Base-by-base conservation (phyloP, 148 eudicot species). In the Spergularia bocconei region DNA sequence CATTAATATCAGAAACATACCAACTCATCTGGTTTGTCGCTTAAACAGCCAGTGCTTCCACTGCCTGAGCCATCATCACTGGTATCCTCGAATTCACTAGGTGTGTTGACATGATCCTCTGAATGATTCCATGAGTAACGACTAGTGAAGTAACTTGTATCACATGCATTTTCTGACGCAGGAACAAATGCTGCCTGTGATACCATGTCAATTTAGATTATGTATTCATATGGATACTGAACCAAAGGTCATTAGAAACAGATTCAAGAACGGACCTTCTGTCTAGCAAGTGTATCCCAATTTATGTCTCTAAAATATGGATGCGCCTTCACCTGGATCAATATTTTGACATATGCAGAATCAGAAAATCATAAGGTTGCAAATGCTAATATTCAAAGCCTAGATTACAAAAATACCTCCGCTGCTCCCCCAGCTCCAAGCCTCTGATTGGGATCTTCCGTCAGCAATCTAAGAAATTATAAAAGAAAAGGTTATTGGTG, bases 201-300 rank as follows among this genome's bases (percentile, higher is more conserved):
- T 77, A 60, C 60, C n/a, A 65, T 33, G 68, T 75, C 29, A 71
- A 29, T 64, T 70, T 72, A 76, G 60, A 63, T 63, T 62, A 12
- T 53, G 57, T 55, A 71, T 20, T 17, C 21, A 61, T 44, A 79
- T 6, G 16, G 13, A 66, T 75, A 53, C 33, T 63, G 39, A 47
- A 41, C 12, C 2, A 29, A 19, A 77, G 66, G 56, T 21, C 11
- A 8, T 13, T 5, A 60, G 50, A 25, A 71, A 53, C 2, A 21
- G 41, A 38, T 56, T 33, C 53, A 57, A 44, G 65, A 21, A n/a
- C 17, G 72, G 58, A 96, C 99, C 98, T 96, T 96, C 81, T 96
- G 99, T 75, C 99, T 91, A 48, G 95, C 99, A 72, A 96, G 95
- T 13, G 99, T 96, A 77, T 96, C 94, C 99, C 99, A 96, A 77